Evolutionary conservation across 768 basidiomycete genomes (phyloP).

Genomic region (Kwoniella sp.): DNA sequence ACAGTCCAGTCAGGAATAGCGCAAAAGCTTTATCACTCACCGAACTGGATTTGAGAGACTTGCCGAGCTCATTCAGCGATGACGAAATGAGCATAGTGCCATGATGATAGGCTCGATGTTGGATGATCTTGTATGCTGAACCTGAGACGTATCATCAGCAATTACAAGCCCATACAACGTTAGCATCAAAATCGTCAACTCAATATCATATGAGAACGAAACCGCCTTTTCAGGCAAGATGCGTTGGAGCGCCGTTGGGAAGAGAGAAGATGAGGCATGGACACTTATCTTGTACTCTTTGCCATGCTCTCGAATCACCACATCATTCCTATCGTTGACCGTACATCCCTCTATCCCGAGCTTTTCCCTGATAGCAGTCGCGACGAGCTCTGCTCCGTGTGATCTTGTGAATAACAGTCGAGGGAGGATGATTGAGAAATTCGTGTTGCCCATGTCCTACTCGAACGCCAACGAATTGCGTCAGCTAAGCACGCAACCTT

Average conservation of each 20-base stretch:
- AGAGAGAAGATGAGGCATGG: no score
- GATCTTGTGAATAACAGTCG: conserved; percentile 76
- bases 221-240: no score
- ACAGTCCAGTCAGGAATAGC: no score
- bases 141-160: conserved; percentile 75
- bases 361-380: conserved; percentile 71
- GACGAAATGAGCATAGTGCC: conserved; percentile 97
- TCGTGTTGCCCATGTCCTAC: conserved; percentile 95
- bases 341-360: conserved; percentile 70
- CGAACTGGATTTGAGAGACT: conserved; percentile 61
- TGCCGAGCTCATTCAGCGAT: conserved; percentile 68
- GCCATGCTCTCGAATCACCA: conserved; percentile 65
- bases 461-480: no score
- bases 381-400: conserved; percentile 73
- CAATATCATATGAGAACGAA: no score
- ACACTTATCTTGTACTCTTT: conserved; percentile 78
- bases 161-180: background rate
- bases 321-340: conserved; percentile 88
- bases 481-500: background rate
- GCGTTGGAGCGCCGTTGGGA: no score
- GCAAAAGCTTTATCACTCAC: conserved; percentile 32
- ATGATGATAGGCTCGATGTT: conserved; percentile 89
- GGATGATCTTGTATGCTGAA: conserved; percentile 94
- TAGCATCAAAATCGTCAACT: background rate
- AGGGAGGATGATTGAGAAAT: conserved; percentile 91